Base-by-base conservation (phyloP, 2,329 filamentous ascomycete genomes). In the Microsporum canis region DNA sequence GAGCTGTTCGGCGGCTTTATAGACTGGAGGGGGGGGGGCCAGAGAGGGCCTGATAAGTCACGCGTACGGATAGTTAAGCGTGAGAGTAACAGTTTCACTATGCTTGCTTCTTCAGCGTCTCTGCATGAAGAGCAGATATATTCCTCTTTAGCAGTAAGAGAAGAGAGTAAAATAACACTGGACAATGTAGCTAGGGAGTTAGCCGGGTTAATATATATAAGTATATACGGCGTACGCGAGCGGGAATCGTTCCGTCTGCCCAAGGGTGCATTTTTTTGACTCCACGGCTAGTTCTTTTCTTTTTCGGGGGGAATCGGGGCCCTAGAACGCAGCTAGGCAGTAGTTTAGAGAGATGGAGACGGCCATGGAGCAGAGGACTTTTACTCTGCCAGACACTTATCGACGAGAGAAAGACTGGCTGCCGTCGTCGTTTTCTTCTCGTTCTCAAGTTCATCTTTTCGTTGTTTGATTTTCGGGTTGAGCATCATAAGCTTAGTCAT, bases 31-130 rank as follows among this genome's bases (percentile, higher is more conserved):
- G 31, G 12, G 45, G 3, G 38, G 14, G 4, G 5, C 38, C 8
- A 12, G 38, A 12, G 8, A 12, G 3, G 5, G 10, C 34, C 5
- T 51, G 3, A 8, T n/a, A 17, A 36, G 51, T 55, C 51, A 55
- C 51, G 51, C 51, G 51, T 55, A 55, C 51, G 51, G 51, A 23
- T 34, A 53, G 27, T 53, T 43, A n/a, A 55, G 12, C 51, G 51
- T 33, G 31, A 36, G 51, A 55, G 49, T 23, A 4, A 53, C 49
- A 5, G 10, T n/a, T 14, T n/a, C 38, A 47, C 23, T 34, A 55
- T 55, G 51, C 51, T 55, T 55, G 51, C 51, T 55, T 55, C 51
- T 55, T 55, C 36, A 23, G 10, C 12, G 45, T 27, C 31, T 17
- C 27, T 10, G 29, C 3, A 34, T 10, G 10, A 29, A 7, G 27